Evolutionary conservation across 2,329 filamentous ascomycete species (phyloP).

Genomic region (Trichoderma sp.): DNA sequence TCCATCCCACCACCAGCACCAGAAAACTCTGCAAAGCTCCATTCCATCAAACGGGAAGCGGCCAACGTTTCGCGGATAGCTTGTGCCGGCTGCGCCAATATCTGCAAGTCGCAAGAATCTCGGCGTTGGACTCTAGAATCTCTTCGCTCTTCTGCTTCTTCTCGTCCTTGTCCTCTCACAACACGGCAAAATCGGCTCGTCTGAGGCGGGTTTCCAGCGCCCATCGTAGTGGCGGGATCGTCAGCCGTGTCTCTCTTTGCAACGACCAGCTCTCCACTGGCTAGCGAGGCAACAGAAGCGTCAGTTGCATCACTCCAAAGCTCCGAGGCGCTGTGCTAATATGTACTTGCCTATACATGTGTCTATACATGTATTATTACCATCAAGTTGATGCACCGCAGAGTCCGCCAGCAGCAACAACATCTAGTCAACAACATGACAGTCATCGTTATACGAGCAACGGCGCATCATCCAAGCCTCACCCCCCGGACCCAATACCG

Average conservation of each 20-base stretch:
- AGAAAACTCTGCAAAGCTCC: background rate
- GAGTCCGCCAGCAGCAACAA: too few relatives aligned
- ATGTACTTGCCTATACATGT: too few relatives aligned
- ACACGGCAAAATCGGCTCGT: conserved; percentile 25
- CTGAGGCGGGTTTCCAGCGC: background rate
- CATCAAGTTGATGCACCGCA: too few relatives aligned
- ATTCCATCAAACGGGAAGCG: background rate
- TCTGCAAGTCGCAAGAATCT: background rate
- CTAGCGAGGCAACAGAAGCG: background rate
- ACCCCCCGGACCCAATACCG: too few relatives aligned
- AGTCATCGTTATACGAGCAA: too few relatives aligned
- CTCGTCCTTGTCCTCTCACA: background rate
- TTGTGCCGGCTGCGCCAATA: too few relatives aligned
- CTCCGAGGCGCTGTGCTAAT: background rate
- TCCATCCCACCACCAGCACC: background rate
- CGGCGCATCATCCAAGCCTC: too few relatives aligned
- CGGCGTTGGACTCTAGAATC: background rate
- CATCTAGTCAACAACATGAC: too few relatives aligned
- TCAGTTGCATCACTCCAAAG: background rate
- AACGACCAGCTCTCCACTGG: conserved; percentile 6
- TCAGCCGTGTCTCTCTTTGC: conserved; percentile 4
- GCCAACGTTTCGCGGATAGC: background rate
- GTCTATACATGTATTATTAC: too few relatives aligned
- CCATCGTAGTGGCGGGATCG: conserved; percentile 17
- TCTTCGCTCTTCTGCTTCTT: background rate